Evolutionary conservation across 345 rosid species (phyloP).

Genomic region (Noccaea caerulescens): DNA sequence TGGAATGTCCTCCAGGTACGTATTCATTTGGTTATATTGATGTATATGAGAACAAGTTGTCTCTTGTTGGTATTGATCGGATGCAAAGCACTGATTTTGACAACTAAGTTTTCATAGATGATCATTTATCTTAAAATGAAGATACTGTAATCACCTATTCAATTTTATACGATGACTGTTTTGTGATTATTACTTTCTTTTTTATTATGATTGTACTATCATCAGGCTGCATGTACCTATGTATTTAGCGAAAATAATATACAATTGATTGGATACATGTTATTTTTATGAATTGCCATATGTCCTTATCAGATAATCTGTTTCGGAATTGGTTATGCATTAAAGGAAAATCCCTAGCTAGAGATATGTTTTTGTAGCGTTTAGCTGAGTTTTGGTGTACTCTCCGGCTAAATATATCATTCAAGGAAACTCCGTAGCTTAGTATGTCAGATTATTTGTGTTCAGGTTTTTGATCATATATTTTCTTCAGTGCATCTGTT

Average conservation of each 20-base stretch:
- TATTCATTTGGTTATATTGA: slow-evolving; percentile 80
- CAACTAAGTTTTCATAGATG: slow-evolving; percentile 12
- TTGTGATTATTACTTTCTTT: neutral
- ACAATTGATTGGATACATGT: neutral
- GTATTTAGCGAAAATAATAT: neutral
- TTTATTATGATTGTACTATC: neutral
- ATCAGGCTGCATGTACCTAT: slow-evolving; percentile 12
- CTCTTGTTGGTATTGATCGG: slow-evolving; percentile 65
- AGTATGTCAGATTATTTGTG: neutral
- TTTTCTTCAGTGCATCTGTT: neutral
- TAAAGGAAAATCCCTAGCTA: neutral
- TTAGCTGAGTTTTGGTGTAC: neutral
- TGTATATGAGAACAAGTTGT: slow-evolving; percentile 66
- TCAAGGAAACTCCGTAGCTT: no score
- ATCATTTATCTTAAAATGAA: neutral
- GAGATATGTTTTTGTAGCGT: neutral
- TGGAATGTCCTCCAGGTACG: slow-evolving; percentile 88
- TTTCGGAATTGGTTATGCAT: neutral
- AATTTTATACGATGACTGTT: slow-evolving; percentile 1
- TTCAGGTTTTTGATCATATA: slow-evolving; percentile 2
- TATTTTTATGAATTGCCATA: neutral
- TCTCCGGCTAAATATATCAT: neutral
- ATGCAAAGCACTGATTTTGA: slow-evolving; percentile 59
- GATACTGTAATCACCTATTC: slow-evolving; percentile 12
- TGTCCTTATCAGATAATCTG: neutral